Evolutionary conservation across 495 filamentous ascomycete species (phyloP), one percentile per base, ranked within the genome.

Genomic region (Paragyromitra xinjiangensis): DNA sequence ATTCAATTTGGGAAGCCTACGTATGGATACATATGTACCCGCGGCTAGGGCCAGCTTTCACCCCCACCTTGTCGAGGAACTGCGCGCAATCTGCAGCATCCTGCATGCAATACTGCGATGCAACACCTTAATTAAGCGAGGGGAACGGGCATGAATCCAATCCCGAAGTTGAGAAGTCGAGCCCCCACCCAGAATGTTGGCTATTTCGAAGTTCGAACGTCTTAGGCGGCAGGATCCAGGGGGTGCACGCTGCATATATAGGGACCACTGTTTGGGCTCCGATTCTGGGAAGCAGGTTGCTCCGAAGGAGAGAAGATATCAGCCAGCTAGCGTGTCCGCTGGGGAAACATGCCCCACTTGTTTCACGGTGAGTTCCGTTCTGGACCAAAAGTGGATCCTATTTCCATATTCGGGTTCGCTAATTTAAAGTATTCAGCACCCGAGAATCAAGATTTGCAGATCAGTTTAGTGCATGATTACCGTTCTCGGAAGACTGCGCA

Each of bases 71-170:
- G 44, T 44, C 39, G 62, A 68, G 39, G 42, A 55, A 53, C 76
- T 69, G 76, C 50, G 51, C 42, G 42, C 44, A 78, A 67, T 77
- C 77, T 62, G 53, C 75, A 77, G 71, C 37, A 67, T 75, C 61
- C 62, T 75, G 74, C 74, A 79, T 70, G 59, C 74, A 71, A 78
- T 78, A n/a, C 61, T 51, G 59, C 67, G 77, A 78, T 79, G 77
- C 77, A 78, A 71, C 68, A 79, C 74, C 59, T 79, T 79, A 79
- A 79, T 78, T 79, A 78, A 79, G 77, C 77, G 77, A 78, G 75
- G 44, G 68, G 72, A 71, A 78, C 50, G 59, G 61, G 44, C 22
- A 64, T 50, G 19, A 55, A 53, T 56, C 59, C 68, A 76, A 73
- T 72, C 53, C 66, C 42, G 65, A 64, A 55, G 56, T 64, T 62